Percentiles rank a stretch among this genome's conserved stretches.
These are phyloP conservation scores for Saturnispora zaruensis DNA, from an alignment of 805 yeast species.

Conservation along the genomic window DNA sequence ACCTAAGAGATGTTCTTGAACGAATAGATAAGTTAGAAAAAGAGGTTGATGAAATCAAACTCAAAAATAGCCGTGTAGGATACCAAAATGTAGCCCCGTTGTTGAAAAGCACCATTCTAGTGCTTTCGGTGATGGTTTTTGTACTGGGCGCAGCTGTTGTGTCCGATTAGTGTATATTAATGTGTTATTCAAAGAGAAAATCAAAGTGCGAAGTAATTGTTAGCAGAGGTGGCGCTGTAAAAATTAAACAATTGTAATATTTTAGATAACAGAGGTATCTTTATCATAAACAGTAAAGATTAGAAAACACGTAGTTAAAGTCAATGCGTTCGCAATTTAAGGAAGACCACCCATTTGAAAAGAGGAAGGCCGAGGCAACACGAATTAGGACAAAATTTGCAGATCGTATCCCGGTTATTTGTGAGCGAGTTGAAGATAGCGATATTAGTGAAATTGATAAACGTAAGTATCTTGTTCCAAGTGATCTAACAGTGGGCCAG, in stretches of 20 bases:
- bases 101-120: not conserved
- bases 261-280: not conserved
- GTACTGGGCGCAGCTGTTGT: not conserved
- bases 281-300: not conserved
- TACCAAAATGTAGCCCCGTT: not conserved
- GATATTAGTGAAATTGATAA: conserved; percentile 95
- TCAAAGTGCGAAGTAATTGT: not conserved
- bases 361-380: conserved; percentile 90
- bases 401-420: conserved; percentile 93
- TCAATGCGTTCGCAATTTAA: conserved; percentile 84
- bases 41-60: not conserved
- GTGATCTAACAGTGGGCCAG: conserved; percentile 94
- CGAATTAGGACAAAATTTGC: conserved; percentile 82
- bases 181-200: not conserved
- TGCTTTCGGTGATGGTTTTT: not conserved
- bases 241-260: not conserved
- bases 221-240: not conserved
- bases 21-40: conserved; percentile 1
- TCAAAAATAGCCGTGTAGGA: not conserved
- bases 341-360: conserved; percentile 92
- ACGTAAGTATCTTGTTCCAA: conserved; percentile 93
- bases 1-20: not conserved
- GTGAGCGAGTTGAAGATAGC: conserved; percentile 94
- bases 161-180: conserved; percentile 2
- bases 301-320: not conserved